phyloP scores from a whole-genome alignment of 2,329 filamentous ascomycete species.

The Aureobasidium melanogenum region DNA sequence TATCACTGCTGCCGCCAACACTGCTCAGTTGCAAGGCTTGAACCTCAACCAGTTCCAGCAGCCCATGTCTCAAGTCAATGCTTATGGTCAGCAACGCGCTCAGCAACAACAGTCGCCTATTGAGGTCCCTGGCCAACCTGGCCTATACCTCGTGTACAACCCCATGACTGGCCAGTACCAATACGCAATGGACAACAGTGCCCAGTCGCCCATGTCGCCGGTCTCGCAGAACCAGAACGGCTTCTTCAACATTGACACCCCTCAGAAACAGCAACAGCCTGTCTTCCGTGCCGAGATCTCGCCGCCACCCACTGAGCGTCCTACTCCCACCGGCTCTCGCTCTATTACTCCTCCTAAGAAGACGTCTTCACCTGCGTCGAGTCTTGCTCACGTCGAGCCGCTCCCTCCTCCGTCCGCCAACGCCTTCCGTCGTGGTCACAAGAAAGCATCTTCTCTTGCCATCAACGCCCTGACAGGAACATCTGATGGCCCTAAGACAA shows the following conservation, averaged over 20 bases:
- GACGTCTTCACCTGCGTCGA: constrained; percentile 54
- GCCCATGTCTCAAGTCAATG: constrained; percentile 44
- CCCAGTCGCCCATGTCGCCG: constrained; percentile 34
- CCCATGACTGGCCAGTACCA: constrained; percentile 75
- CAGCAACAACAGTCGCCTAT: constrained; percentile 53
- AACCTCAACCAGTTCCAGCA: constrained; percentile 46
- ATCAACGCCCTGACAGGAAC: constrained; percentile 48
- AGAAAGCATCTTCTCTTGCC: constrained; percentile 62
- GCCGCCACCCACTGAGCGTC: constrained; percentile 54
- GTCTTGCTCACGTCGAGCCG: constrained; percentile 54
- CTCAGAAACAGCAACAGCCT: constrained; percentile 25
- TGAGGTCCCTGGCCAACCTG: constrained; percentile 59
- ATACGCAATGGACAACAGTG: constrained; percentile 65
- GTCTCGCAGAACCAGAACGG: constrained; percentile 21
- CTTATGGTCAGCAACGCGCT: constrained; percentile 59
- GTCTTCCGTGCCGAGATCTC: constrained; percentile 74
- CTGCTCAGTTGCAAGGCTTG: constrained; percentile 62
- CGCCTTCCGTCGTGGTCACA: constrained; percentile 88
- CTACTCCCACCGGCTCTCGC: constrained; percentile 45
- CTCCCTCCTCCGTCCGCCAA: constrained; percentile 83
- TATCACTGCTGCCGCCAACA: constrained; percentile 70
- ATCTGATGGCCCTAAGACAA: constrained; percentile 61
- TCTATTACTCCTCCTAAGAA: constrained; percentile 56
- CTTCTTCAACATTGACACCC: constrained; percentile 7
- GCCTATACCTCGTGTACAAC: constrained; percentile 76